Conservation (phyloP, 2,329 filamentous ascomycete genomes). For the Fusarium chaquense region DNA sequence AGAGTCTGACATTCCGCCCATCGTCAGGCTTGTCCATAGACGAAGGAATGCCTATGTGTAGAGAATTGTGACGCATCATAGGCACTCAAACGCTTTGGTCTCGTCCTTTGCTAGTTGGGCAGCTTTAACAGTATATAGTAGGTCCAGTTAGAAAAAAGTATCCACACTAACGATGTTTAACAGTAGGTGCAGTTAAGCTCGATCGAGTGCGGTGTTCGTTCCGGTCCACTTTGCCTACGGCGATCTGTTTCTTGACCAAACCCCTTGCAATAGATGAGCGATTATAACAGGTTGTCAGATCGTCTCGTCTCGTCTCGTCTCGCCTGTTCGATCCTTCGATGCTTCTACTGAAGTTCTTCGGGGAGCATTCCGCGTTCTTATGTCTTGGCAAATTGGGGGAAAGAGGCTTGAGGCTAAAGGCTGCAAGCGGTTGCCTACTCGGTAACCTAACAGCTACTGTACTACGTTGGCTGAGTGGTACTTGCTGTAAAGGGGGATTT, state of each 20-base stretch:
- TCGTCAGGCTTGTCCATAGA: not conserved
- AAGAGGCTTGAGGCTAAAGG: constrained; percentile 25
- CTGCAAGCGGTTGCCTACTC: constrained; percentile 7
- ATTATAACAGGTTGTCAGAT: not conserved
- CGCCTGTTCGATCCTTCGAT: constrained; percentile 10
- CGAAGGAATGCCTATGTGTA: not conserved
- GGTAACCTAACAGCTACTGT: not conserved
- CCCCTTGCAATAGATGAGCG: not conserved
- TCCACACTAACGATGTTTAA: not conserved
- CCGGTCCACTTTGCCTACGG: constrained; percentile 24
- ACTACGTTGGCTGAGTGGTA: not conserved
- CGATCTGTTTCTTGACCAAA: constrained; percentile 13
- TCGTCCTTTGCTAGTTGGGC: not conserved
- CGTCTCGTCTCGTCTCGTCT: not conserved
- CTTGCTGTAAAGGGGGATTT: no score
- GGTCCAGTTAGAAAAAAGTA: not conserved
- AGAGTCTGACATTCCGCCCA: constrained; percentile 35
- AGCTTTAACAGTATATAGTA: not conserved
- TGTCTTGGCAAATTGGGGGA: constrained; percentile 5
- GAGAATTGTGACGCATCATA: not conserved
- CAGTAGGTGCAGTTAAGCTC: not conserved
- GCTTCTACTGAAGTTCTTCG: constrained; percentile 21
- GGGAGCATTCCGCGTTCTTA: constrained; percentile 26
- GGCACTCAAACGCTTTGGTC: not conserved
- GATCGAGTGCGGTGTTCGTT: constrained; percentile 8